Evolutionary conservation across 2,329 filamentous ascomycete genomes (phyloP).

Genomic region (Colletotrichum cordylinicola): DNA sequence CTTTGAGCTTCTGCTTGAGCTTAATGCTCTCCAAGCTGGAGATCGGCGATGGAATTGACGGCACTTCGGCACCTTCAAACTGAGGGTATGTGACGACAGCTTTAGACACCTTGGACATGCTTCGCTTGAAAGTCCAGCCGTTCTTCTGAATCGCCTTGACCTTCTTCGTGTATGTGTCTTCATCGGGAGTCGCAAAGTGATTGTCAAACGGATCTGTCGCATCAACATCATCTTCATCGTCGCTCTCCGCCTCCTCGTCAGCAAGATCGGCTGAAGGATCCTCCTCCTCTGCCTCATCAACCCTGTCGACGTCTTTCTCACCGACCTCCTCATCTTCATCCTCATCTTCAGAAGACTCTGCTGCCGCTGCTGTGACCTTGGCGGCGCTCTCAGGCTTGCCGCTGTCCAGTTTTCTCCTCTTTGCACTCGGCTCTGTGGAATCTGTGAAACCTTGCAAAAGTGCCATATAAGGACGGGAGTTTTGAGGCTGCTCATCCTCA

Average conservation of each 20-base stretch:
- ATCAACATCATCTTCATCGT: conserved; percentile 44
- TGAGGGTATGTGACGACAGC: conserved; percentile 53
- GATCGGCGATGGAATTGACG: conserved; percentile 39
- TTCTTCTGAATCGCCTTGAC: conserved; percentile 55
- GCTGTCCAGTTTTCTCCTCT: conserved; percentile 61
- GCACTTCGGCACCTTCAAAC: conserved; percentile 36
- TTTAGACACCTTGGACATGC: conserved; percentile 51
- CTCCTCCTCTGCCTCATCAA: conserved; percentile 19
- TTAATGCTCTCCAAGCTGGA: conserved; percentile 53
- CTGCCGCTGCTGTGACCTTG: conserved; percentile 16
- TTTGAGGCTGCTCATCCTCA: conserved; percentile 43
- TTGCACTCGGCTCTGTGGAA: conserved; percentile 50
- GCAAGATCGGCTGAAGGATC: conserved; percentile 24
- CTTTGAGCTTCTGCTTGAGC: conserved; percentile 74
- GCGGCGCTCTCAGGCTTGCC: conserved; percentile 31
- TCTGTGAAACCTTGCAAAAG: conserved; percentile 64
- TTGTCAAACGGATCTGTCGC: conserved; percentile 76
- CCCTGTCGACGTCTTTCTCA: conserved; percentile 32
- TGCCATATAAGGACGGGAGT: conserved; percentile 58
- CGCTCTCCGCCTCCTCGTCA: conserved; percentile 26
- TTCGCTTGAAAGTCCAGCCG: conserved; percentile 57
- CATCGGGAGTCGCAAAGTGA: conserved; percentile 77
- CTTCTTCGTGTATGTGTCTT: conserved; percentile 61
- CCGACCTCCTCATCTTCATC: conserved; percentile 22
- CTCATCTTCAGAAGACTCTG: conserved; percentile 21